A percentile compares a stretch with the other conserved stretches of the same genome.
Evolutionary conservation across 2,329 filamentous ascomycete species (phyloP).

Genomic region (Phialemonium atrogriseum): DNA sequence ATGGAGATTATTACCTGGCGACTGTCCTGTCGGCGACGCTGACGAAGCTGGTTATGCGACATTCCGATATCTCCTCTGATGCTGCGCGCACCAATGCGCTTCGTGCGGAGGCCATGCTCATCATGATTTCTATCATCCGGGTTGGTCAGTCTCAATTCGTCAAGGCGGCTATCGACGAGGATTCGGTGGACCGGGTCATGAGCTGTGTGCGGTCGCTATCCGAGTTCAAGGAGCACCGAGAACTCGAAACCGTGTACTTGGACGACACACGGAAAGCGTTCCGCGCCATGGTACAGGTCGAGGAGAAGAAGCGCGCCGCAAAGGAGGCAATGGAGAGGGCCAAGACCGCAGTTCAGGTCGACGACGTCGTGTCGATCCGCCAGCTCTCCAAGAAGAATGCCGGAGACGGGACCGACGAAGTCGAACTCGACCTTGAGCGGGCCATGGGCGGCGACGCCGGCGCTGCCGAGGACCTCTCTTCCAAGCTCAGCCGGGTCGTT

Average conservation of each 20-base stretch:
- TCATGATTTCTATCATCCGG: slow-evolving; percentile 98
- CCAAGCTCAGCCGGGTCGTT: slow-evolving; percentile 91
- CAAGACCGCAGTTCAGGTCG: slow-evolving; percentile 89
- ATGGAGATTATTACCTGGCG: slow-evolving; percentile 94
- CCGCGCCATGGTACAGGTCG: slow-evolving; percentile 91
- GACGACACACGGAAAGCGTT: slow-evolving; percentile 95
- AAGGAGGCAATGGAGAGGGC: slow-evolving; percentile 90
- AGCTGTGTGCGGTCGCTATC: slow-evolving; percentile 87
- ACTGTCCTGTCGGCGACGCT: slow-evolving; percentile 93
- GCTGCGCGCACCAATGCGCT: slow-evolving; percentile 84
- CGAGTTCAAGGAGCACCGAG: slow-evolving; percentile 82
- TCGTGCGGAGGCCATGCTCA: slow-evolving; percentile 94
- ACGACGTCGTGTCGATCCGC: slow-evolving; percentile 87
- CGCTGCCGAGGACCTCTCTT: slow-evolving; percentile 72
- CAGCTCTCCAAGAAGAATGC: slow-evolving; percentile 90
- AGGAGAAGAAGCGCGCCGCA: slow-evolving; percentile 95
- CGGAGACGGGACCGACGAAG: slow-evolving; percentile 72
- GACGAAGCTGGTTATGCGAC: slow-evolving; percentile 96
- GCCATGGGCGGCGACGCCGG: slow-evolving; percentile 85
- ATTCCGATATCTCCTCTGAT: slow-evolving; percentile 86
- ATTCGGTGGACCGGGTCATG: slow-evolving; percentile 98
- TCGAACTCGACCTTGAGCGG: slow-evolving; percentile 84
- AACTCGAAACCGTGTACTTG: slow-evolving; percentile 85
- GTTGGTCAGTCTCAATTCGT: slow-evolving; percentile 99
- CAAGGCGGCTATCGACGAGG: slow-evolving; percentile 94